Evolutionary conservation across 1,139 yeast genomes (phyloP).

Genomic region (Geotrichum macrosporum): DNA sequence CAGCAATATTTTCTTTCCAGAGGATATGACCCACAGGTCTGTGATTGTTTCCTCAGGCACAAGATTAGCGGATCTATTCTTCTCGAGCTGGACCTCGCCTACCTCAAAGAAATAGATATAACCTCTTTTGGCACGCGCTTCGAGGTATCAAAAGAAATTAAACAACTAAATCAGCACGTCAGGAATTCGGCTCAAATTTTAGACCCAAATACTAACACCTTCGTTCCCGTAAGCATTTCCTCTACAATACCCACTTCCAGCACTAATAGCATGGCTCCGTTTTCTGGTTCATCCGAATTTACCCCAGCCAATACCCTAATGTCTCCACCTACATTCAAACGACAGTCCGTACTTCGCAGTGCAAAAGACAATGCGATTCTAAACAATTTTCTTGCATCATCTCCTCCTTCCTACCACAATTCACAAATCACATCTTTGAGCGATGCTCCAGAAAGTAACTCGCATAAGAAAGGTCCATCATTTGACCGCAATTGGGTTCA

Average conservation of each 20-base stretch:
- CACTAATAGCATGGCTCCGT: conserved; percentile 7
- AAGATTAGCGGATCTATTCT: conserved; percentile 83
- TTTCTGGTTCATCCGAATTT: conserved; percentile 2
- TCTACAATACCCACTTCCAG: conserved; percentile 13
- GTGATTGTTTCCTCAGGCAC: conserved; percentile 78
- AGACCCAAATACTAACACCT: not conserved
- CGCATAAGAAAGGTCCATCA: conserved; percentile 25
- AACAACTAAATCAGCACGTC: conserved; percentile 44
- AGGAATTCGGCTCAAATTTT: conserved; percentile 1
- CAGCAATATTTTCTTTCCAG: conserved; percentile 64
- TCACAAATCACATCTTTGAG: too few species aligned
- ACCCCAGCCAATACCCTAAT: conserved; percentile 2
- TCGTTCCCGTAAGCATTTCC: conserved; percentile 1
- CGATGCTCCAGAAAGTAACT: not conserved
- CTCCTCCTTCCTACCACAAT: not conserved
- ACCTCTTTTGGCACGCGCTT: conserved; percentile 91
- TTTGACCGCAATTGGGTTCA: conserved; percentile 30
- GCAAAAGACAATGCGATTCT: conserved; percentile 14
- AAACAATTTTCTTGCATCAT: conserved; percentile 5
- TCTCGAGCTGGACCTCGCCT: conserved; percentile 76
- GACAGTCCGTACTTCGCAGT: conserved; percentile 19
- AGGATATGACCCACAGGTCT: conserved; percentile 69
- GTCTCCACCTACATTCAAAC: conserved; percentile 16
- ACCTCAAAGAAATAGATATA: conserved; percentile 86
- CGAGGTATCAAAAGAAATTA: conserved; percentile 85